These are phyloP conservation scores for Apophysomyces elegans DNA, from an alignment of 371 early-diverging fungal genomes.

Conservation along the genomic window DNA sequence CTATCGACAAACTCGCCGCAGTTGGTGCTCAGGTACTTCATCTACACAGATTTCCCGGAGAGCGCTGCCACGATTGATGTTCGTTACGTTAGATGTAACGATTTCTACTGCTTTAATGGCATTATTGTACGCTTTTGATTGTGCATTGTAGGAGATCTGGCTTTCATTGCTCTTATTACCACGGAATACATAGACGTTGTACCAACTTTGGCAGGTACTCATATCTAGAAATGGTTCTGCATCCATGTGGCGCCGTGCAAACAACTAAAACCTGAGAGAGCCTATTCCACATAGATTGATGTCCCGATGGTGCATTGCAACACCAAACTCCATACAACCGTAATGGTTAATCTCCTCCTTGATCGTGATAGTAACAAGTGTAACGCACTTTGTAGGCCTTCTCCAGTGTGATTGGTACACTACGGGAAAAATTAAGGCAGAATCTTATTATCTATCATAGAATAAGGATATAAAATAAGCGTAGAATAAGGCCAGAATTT, in stretches of 20 bases:
- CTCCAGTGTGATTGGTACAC: neutral
- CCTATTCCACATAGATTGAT: neutral
- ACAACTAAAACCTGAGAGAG: neutral
- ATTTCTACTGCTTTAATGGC: neutral
- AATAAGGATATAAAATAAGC: too few relatives aligned
- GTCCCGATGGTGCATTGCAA: neutral
- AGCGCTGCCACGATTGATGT: neutral
- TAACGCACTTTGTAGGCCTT: neutral
- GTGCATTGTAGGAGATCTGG: neutral
- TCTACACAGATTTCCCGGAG: neutral
- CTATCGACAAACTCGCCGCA: neutral
- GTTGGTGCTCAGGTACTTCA: neutral
- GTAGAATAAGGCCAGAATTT: too few relatives aligned
- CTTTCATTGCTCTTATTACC: neutral
- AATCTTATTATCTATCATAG: too few relatives aligned
- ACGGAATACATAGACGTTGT: neutral
- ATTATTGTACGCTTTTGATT: neutral
- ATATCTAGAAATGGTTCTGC: neutral
- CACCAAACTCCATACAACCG: conserved; percentile 9
- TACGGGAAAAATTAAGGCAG: too few relatives aligned
- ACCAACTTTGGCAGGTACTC: neutral
- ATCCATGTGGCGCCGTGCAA: neutral
- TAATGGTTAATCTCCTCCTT: neutral
- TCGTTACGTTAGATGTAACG: neutral
- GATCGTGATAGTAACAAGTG: neutral